phyloP scores from a whole-genome alignment of 495 filamentous ascomycete species.

The Xanthoparmelia taractica region DNA sequence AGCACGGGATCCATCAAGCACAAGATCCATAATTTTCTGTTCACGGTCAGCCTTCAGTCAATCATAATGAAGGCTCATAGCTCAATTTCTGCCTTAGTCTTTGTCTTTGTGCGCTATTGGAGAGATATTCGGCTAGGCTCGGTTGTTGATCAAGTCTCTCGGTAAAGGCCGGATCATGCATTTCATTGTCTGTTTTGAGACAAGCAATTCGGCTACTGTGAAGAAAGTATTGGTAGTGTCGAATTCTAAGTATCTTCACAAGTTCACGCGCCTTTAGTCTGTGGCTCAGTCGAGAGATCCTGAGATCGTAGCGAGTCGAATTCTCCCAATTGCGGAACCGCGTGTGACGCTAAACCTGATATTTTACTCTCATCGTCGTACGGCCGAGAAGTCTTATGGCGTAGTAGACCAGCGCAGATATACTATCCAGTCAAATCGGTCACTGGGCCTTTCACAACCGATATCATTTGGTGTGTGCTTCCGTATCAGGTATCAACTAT shows the following conservation, averaged over 20 bases:
- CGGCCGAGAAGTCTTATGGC: background rate
- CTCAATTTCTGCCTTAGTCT: too few species aligned
- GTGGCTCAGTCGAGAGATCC: background rate
- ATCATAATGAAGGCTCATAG: background rate
- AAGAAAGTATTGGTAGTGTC: background rate
- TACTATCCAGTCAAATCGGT: background rate
- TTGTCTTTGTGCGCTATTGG: too few species aligned
- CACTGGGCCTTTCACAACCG: background rate
- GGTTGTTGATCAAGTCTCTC: background rate
- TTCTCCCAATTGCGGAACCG: background rate
- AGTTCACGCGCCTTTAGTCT: too few species aligned
- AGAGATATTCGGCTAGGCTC: background rate
- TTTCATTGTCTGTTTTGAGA: background rate
- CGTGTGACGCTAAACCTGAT: background rate
- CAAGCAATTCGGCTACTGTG: background rate
- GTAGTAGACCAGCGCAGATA: background rate
- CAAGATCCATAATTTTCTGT: background rate
- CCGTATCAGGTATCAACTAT: background rate
- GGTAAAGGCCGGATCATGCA: slow-evolving; percentile 2
- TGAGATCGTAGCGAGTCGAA: background rate
- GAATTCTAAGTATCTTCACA: too few species aligned
- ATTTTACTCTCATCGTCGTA: too few species aligned
- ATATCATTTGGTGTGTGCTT: background rate
- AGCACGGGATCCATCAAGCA: background rate
- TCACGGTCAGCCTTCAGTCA: too few species aligned